Evolutionary conservation across 257 asterid species (phyloP).

Genomic region (Echites panduratus): DNA sequence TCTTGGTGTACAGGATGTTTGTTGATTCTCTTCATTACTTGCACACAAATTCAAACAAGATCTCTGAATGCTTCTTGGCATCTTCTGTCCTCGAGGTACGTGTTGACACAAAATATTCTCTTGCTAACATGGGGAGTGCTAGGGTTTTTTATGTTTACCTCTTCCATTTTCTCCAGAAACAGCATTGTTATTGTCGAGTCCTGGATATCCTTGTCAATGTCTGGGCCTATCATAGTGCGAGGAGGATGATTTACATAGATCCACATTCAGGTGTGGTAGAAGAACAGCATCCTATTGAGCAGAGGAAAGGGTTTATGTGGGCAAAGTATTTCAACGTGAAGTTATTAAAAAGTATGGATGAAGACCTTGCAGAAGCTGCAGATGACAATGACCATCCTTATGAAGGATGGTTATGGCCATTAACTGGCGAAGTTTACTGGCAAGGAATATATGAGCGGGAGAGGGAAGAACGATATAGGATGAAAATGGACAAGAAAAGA

Average conservation of each 20-base stretch:
- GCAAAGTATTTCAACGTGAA: slow-evolving; percentile 59
- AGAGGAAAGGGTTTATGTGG: slow-evolving; percentile 81
- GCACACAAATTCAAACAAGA: slow-evolving; percentile 37
- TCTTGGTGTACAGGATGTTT: slow-evolving; percentile 61
- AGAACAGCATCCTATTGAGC: slow-evolving; percentile 78
- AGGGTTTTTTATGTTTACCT: slow-evolving; percentile 19
- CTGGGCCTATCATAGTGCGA: slow-evolving; percentile 94
- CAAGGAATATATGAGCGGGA: slow-evolving; percentile 87
- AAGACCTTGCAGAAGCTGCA: slow-evolving; percentile 96
- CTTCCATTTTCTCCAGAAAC: slow-evolving; percentile 46
- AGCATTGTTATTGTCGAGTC: slow-evolving; percentile 80
- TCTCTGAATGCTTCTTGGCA: slow-evolving; percentile 52
- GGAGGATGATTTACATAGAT: slow-evolving; percentile 75
- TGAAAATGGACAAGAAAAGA: slow-evolving; percentile 94
- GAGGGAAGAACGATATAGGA: slow-evolving; percentile 84
- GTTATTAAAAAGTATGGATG: slow-evolving; percentile 81
- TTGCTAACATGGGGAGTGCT: slow-evolving; percentile 1
- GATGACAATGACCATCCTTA: slow-evolving; percentile 82
- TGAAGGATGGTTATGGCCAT: slow-evolving; percentile 87
- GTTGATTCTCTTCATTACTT: slow-evolving; percentile 73
- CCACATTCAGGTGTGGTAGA: slow-evolving; percentile 62
- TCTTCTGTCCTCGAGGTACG: slow-evolving; percentile 65
- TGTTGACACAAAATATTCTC: slow-evolving; percentile 6
- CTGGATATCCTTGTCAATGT: slow-evolving; percentile 77
- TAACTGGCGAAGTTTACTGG: slow-evolving; percentile 94